Percentiles rank a stretch among this genome's conserved stretches.
These are phyloP conservation scores for Geotrichum aggregatum DNA, from an alignment of 1,139 yeast species.

Conservation along the genomic window DNA sequence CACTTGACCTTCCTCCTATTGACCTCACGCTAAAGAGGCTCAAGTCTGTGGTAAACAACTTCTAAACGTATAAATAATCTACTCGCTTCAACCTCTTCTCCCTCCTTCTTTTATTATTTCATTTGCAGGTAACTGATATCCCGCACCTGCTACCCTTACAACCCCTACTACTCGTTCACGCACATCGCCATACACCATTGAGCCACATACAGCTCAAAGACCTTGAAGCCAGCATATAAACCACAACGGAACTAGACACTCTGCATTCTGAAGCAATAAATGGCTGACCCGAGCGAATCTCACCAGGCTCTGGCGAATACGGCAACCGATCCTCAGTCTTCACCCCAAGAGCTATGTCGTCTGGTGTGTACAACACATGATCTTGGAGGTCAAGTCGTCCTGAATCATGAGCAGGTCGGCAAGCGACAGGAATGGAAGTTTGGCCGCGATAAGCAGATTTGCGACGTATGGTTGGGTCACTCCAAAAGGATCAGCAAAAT, in stretches of 20 bases:
- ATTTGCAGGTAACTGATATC: too few relatives aligned
- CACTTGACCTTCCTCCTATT: neutral
- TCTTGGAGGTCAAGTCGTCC: conserved; percentile 13
- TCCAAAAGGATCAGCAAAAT: conserved; percentile 52
- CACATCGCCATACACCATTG: neutral
- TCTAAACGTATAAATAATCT: neutral
- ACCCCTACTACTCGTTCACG: neutral
- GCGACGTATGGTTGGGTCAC: conserved; percentile 60
- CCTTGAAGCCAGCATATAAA: too few relatives aligned
- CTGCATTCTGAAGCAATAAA: neutral
- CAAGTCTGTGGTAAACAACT: neutral
- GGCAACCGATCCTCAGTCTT: neutral
- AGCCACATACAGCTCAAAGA: neutral
- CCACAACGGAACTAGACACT: too few relatives aligned
- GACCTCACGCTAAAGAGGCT: neutral
- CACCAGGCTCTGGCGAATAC: conserved; percentile 7
- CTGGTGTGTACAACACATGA: conserved; percentile 20
- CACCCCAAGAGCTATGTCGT: conserved; percentile 6
- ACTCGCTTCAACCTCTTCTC: neutral
- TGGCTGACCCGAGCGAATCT: neutral
- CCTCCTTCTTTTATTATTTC: neutral
- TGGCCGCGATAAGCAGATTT: conserved; percentile 59
- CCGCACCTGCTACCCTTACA: too few relatives aligned
- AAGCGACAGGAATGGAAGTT: conserved; percentile 80
- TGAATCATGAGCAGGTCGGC: conserved; percentile 41